Evolutionary conservation across 2,329 filamentous ascomycete species (phyloP).

Genomic region (Cadophora sp.): DNA sequence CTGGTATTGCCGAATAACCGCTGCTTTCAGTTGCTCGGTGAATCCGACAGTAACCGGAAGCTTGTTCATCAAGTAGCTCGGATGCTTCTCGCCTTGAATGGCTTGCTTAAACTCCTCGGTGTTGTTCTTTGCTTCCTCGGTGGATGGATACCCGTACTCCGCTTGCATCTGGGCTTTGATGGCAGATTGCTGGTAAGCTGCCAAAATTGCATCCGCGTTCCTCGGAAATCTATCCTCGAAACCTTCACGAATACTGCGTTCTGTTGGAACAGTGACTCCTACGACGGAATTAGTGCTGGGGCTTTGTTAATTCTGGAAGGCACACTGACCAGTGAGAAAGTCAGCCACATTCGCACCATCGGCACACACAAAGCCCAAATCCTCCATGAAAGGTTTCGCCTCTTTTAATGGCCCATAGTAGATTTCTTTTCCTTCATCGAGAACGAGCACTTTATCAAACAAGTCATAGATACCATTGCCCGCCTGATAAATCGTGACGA

Average conservation of each 20-base stretch:
- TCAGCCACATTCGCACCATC: slow-evolving; percentile 70
- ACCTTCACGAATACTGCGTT: slow-evolving; percentile 63
- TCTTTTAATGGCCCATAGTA: slow-evolving; percentile 67
- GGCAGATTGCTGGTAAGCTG: slow-evolving; percentile 49
- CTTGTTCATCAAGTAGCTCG: slow-evolving; percentile 56
- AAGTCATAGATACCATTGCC: slow-evolving; percentile 73
- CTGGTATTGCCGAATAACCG: slow-evolving; percentile 66
- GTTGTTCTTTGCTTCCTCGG: slow-evolving; percentile 51
- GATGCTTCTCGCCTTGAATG: slow-evolving; percentile 60
- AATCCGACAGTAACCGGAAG: slow-evolving; percentile 65
- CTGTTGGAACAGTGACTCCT: slow-evolving; percentile 58
- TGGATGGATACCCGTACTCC: slow-evolving; percentile 64
- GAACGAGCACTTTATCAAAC: slow-evolving; percentile 73
- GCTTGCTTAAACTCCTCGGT: slow-evolving; percentile 58
- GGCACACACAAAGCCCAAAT: slow-evolving; percentile 66
- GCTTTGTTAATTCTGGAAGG: not conserved
- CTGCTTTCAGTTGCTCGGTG: slow-evolving; percentile 59
- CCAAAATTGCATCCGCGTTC: slow-evolving; percentile 51
- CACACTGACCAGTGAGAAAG: slow-evolving; percentile 59
- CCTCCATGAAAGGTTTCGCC: slow-evolving; percentile 69
- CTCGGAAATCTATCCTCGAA: slow-evolving; percentile 52
- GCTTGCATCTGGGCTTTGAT: slow-evolving; percentile 59
- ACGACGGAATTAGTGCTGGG: no score
- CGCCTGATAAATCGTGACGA: slow-evolving; percentile 73
- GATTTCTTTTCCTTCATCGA: slow-evolving; percentile 70